Conservation (phyloP, 495 filamentous ascomycete genomes). For the Pyrenopolyporus hunteri region DNA sequence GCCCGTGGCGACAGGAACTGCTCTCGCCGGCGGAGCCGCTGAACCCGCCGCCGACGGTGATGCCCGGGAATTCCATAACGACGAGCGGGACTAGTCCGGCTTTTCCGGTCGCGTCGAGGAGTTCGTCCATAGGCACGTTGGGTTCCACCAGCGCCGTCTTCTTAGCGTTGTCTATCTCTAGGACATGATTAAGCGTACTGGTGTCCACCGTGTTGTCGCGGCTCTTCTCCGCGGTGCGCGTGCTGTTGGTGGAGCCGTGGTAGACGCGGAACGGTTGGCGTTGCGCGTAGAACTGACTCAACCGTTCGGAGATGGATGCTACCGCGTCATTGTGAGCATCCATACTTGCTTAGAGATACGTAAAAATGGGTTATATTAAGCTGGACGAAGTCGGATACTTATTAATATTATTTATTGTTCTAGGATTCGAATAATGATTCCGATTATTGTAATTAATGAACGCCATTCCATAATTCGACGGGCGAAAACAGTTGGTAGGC, state of each 20-base stretch:
- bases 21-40: conserved; percentile 67
- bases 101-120: conserved; percentile 58
- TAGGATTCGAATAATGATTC: too few relatives aligned
- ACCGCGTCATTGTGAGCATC: conserved; percentile 53
- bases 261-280: conserved; percentile 69
- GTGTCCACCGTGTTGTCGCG: conserved; percentile 61
- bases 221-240: conserved; percentile 53
- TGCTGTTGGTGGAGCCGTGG: conserved; percentile 79
- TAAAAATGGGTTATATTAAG: too few relatives aligned
- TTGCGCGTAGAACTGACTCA: conserved; percentile 58
- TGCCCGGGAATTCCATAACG: conserved; percentile 69
- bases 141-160: conserved; percentile 64
- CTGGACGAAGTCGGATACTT: too few relatives aligned
- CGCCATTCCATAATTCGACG: not conserved
- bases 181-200: conserved; percentile 56
- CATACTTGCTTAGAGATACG: conserved; percentile 35
- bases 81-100: conserved; percentile 62
- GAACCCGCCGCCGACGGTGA: conserved; percentile 70
- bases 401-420: too few relatives aligned
- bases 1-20: conserved; percentile 63
- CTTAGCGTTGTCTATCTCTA: conserved; percentile 53
- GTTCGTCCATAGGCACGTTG: conserved; percentile 67
- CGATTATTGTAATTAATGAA: too few relatives aligned
- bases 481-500: not conserved
- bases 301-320: conserved; percentile 47